phyloP scores from a whole-genome alignment of 176 grass and related monocot genomes.

The Oryza rufipogon region DNA sequence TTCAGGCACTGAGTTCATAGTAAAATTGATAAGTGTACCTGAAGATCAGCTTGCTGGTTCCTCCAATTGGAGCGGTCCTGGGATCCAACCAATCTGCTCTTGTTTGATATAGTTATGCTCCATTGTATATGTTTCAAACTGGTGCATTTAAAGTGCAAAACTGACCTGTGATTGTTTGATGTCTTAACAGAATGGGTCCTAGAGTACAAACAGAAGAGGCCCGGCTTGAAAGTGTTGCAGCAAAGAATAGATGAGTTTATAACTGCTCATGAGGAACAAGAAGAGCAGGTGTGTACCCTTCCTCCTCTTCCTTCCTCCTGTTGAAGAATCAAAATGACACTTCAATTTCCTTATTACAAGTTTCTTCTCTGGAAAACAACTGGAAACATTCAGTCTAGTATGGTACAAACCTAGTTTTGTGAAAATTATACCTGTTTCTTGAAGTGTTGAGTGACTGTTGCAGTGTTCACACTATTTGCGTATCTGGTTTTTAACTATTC shows the following conservation, averaged over 20 bases:
- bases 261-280: slow-evolving; percentile 73
- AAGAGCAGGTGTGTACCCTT: slow-evolving; percentile 63
- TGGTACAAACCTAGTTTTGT: not conserved
- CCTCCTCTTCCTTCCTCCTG: not conserved
- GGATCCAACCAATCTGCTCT: not conserved
- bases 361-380: slow-evolving; percentile 12
- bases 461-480: not conserved
- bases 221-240: slow-evolving; percentile 72
- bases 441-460: not conserved
- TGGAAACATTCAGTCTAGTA: not conserved
- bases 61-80: not conserved
- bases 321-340: slow-evolving; percentile 8
- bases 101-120: slow-evolving; percentile 27
- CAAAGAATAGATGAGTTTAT: slow-evolving; percentile 94
- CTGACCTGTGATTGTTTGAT: slow-evolving; percentile 22
- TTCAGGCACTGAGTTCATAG: not conserved
- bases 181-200: slow-evolving; percentile 76
- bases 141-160: slow-evolving; percentile 23
- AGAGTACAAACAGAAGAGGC: slow-evolving; percentile 76
- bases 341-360: not conserved
- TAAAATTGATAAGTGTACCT: not conserved
- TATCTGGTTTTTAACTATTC: slow-evolving; percentile 8
- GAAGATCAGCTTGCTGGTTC: not conserved
- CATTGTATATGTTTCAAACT: slow-evolving; percentile 5
- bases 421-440: not conserved